These are phyloP conservation scores for Diaporthe sp. DNA, from an alignment of 2,329 filamentous ascomycete genomes.

Conservation along the genomic window DNA sequence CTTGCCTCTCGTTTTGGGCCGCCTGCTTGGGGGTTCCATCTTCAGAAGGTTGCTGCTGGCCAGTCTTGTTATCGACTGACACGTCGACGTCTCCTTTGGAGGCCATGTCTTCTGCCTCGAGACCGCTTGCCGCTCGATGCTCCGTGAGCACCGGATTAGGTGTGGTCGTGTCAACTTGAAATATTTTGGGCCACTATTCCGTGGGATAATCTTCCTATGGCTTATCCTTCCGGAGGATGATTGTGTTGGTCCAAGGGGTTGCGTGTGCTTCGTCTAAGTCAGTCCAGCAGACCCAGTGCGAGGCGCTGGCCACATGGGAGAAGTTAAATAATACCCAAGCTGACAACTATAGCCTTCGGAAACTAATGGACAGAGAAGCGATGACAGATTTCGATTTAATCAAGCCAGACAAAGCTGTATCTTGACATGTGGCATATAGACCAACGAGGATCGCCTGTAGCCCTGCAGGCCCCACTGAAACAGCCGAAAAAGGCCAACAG, in stretches of 20 bases:
- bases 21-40: background rate
- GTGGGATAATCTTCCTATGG: background rate
- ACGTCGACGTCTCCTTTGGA: constrained; percentile 4
- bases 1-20: constrained; percentile 33
- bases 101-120: constrained; percentile 9
- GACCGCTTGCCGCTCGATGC: no score
- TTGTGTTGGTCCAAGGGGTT: background rate
- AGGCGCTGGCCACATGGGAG: background rate
- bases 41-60: background rate
- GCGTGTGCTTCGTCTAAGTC: background rate
- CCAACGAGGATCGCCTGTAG: background rate
- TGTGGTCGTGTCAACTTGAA: background rate
- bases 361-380: background rate
- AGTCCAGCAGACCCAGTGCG: background rate
- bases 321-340: background rate
- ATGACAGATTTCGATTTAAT: background rate
- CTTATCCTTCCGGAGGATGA: background rate
- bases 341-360: background rate
- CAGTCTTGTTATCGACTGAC: background rate
- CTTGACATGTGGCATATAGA: background rate
- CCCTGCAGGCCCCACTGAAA: constrained; percentile 4
- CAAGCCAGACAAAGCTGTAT: background rate
- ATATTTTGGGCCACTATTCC: background rate
- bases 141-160: background rate
- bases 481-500: background rate